Base-by-base conservation (phyloP, 2,329 filamentous ascomycete genomes). In the Phaeosphaeriaceae sp. region DNA sequence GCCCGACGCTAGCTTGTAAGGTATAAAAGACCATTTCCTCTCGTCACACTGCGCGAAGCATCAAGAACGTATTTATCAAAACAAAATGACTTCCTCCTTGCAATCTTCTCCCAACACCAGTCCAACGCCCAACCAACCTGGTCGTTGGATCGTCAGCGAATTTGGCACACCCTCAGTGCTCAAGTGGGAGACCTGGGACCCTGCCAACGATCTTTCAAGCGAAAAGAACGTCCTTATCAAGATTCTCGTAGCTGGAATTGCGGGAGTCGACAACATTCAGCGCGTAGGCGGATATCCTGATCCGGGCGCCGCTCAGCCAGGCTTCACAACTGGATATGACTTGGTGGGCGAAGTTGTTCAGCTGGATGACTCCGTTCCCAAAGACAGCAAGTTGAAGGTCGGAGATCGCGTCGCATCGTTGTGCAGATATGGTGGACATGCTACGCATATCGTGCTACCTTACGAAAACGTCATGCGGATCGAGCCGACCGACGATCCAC, bases 251-350 rank as follows among this genome's bases (percentile, higher is more conserved):
- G 56, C 48, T n/a, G 59, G 59, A 15, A 58, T 61, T 7, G 53
- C 52, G 1, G 59, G 59, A 42, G 56, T 54, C 36, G 59, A 61
- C 50, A 61, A 61, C 19, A 53, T 61, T 36, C 53, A 56, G 19
- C 59, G 56, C 15, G 56, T 42, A 22, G 59, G 59, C 17, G 59
- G 59, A n/a, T 59, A 56, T 41, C 59, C 56, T 11, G 48, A 56
- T 41, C 59, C 56, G 11, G 48, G 36, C 4, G 22, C 48, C 13
- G 17, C 25, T n/a, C 31, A 27, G 7, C 58, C 58, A 2, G 58
- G 58, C 20, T 61, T 58, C 46, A 55, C 55, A 44, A 25, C 58
- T n/a, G 58, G 58, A 7, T 58, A 58, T 11, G 58, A 61, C 20
- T 41, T 61, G 7, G 58, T 61, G 15, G 58, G 58, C 13, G 58